phyloP scores from a whole-genome alignment of 345 rosid genomes.

The Anacardium occidentale region DNA sequence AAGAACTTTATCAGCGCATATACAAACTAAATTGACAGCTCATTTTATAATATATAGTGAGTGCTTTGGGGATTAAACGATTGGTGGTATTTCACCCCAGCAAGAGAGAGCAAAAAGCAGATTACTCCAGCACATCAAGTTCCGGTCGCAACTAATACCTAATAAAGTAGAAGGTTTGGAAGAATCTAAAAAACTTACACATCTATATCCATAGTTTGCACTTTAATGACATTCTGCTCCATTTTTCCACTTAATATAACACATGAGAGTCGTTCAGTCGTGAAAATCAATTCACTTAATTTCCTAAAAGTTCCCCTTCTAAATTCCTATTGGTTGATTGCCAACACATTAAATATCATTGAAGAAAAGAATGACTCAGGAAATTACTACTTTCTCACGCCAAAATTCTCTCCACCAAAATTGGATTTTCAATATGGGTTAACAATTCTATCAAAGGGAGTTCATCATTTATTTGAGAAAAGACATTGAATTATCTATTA shows the following conservation, averaged over 20 bases:
- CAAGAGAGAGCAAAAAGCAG: too few species aligned
- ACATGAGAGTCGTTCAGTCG: not conserved
- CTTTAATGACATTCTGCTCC: not conserved
- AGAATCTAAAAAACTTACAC: not conserved
- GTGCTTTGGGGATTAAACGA: too few species aligned
- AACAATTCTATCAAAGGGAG: not conserved
- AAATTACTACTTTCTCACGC: not conserved
- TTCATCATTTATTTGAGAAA: slow-evolving; percentile 13
- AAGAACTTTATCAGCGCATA: too few species aligned
- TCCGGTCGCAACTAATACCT: not conserved
- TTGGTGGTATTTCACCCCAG: too few species aligned
- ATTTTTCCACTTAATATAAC: not conserved
- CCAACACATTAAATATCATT: not conserved
- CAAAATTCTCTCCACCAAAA: not conserved
- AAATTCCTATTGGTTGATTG: not conserved
- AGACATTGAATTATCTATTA: not conserved
- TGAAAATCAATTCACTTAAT: not conserved
- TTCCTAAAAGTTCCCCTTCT: not conserved
- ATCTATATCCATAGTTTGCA: not conserved
- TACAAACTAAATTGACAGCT: too few species aligned
- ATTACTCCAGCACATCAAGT: not conserved
- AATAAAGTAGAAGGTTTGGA: not conserved
- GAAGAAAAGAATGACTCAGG: not conserved
- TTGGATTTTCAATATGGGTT: not conserved
- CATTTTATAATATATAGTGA: too few species aligned